Conservation (phyloP, 2,329 filamentous ascomycete species). For the Anisogramma anomala region DNA sequence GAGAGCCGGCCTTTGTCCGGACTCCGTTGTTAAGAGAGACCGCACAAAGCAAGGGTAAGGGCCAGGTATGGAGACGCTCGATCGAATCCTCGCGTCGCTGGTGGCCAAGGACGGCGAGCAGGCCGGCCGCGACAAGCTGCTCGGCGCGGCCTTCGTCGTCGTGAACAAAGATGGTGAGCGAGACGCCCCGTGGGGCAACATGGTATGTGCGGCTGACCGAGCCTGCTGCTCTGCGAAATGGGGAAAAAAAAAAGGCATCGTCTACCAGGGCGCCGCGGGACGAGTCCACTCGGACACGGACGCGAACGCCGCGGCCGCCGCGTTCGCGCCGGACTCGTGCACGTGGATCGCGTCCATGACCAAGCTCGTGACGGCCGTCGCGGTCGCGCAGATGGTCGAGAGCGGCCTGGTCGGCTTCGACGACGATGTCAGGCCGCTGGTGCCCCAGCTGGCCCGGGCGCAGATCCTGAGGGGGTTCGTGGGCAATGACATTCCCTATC, state of each 20-base stretch:
- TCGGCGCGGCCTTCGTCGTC: slow-evolving; percentile 27
- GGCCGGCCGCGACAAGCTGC: slow-evolving; percentile 23
- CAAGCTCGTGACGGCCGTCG: slow-evolving; percentile 26
- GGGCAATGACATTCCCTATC: slow-evolving; percentile 24
- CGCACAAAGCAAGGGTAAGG: no score
- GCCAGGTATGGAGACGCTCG: slow-evolving; percentile 8
- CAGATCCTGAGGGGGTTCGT: slow-evolving; percentile 27
- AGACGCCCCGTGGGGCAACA: no score
- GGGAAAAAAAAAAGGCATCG: slow-evolving; percentile 16
- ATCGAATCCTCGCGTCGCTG: slow-evolving; percentile 21
- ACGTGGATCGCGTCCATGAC: slow-evolving; percentile 28
- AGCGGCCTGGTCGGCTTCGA: slow-evolving; percentile 22
- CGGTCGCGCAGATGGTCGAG: slow-evolving; percentile 29
- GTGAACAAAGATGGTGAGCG: slow-evolving; percentile 22
- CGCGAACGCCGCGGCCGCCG: slow-evolving; percentile 12
- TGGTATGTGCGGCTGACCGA: no score
- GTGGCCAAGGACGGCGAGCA: slow-evolving; percentile 18
- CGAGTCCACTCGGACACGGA: slow-evolving; percentile 17
- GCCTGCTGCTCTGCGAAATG: no score
- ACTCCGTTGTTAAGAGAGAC: no score
- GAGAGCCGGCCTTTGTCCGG: no score
- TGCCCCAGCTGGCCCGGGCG: slow-evolving; percentile 22
- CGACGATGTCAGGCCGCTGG: slow-evolving; percentile 21
- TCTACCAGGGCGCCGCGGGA: slow-evolving; percentile 25
- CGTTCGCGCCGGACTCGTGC: slow-evolving; percentile 22